A percentile compares a stretch with the other conserved stretches of the same genome.
Evolutionary conservation across 345 rosid genomes (phyloP).

Genomic region (Gossypium ekmanianum): DNA sequence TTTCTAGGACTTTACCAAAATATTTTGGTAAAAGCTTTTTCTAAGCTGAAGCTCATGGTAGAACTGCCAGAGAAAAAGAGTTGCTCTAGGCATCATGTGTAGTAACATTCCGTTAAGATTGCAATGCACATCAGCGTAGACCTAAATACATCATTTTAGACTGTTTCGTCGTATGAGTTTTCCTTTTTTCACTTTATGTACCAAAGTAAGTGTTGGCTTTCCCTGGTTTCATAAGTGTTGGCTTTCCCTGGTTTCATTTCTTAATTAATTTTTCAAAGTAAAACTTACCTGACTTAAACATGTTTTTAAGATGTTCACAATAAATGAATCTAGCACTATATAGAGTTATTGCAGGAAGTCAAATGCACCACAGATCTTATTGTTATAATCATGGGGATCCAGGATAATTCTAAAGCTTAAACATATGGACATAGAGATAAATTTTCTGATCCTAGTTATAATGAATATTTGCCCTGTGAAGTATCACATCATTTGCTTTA

Average conservation of each 20-base stretch:
- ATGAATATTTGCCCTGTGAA: not conserved
- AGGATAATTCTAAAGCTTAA: not conserved
- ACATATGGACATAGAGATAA: not conserved
- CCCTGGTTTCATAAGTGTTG: not conserved
- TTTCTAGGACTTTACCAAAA: no score
- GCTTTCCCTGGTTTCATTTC: conserved; percentile 1
- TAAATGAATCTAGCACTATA: not conserved
- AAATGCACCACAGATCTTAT: not conserved
- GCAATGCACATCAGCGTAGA: not conserved
- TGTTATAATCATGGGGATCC: not conserved
- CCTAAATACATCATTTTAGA: not conserved
- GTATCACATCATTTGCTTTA: not conserved
- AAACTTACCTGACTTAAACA: not conserved
- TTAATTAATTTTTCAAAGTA: not conserved
- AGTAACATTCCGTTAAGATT: not conserved
- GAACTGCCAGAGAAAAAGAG: not conserved
- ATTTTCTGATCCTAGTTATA: not conserved
- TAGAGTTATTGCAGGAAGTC: not conserved
- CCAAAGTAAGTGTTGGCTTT: not conserved
- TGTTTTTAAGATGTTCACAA: not conserved
- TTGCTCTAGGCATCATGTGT: not conserved
- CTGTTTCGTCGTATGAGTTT: not conserved
- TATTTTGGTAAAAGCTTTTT: no score
- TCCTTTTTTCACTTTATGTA: not conserved
- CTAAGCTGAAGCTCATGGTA: no score